These are phyloP conservation scores for Mycena kentingensis DNA, from an alignment of 768 basidiomycete species.

Conservation along the genomic window DNA sequence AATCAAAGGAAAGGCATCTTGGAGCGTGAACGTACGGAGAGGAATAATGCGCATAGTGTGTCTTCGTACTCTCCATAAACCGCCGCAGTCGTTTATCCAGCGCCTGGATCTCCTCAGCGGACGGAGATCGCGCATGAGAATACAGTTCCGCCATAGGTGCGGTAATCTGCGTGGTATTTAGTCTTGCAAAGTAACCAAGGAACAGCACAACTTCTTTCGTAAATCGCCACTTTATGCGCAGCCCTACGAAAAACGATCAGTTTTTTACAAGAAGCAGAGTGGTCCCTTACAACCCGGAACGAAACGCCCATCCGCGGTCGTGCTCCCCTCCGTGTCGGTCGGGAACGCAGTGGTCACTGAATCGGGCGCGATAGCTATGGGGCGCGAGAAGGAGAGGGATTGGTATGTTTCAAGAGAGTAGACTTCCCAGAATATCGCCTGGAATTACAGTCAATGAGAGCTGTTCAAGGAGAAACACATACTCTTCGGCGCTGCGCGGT, in stretches of 20 bases:
- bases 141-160: constrained; percentile 27
- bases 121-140: constrained; percentile 30
- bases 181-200: not conserved
- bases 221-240: constrained; percentile 2
- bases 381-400: constrained; percentile 32
- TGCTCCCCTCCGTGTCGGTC: constrained; percentile 1
- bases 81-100: constrained; percentile 12
- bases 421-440: constrained; percentile 10
- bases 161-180: constrained; percentile 20
- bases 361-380: not conserved
- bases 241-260: not conserved
- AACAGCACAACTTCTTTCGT: constrained; percentile 4
- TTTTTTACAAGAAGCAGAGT: not conserved
- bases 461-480: constrained; percentile 20
- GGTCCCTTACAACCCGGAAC: not conserved
- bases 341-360: constrained; percentile 24
- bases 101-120: constrained; percentile 26
- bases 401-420: constrained; percentile 28
- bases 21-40: too few relatives aligned
- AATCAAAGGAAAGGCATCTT: too few relatives aligned
- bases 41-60: constrained; percentile 8
- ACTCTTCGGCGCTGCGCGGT: too few relatives aligned
- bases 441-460: not conserved
- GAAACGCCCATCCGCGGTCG: not conserved
- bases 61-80: constrained; percentile 1